Percentiles rank a stretch among this genome's conserved stretches.
Conservation (phyloP, 1,284 basidiomycete genomes). For the Cryptococcus sp. region DNA sequence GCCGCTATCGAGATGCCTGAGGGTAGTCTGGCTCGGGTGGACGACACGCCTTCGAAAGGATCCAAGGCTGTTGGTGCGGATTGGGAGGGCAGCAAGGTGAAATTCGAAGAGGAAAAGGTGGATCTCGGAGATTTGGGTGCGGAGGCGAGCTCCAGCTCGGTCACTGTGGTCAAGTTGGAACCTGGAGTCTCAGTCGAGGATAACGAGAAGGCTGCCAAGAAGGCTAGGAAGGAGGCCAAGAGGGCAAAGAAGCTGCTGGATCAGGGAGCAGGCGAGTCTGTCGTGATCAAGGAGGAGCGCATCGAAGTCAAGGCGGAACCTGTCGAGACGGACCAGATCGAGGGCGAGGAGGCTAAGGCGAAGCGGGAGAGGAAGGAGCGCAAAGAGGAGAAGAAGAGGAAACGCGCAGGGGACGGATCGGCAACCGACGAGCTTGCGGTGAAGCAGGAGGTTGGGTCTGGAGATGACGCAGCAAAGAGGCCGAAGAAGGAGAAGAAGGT, state of each 20-base stretch:
- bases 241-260: slow-evolving; percentile 9
- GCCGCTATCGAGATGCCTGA: slow-evolving; percentile 15
- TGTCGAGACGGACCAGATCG: not conserved
- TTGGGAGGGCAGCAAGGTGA: slow-evolving; percentile 36
- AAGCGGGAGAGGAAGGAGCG: slow-evolving; percentile 11
- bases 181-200: slow-evolving; percentile 1
- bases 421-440: too few species aligned
- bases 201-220: slow-evolving; percentile 9
- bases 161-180: too few species aligned
- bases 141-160: not conserved
- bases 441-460: slow-evolving; percentile 1
- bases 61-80: slow-evolving; percentile 22
- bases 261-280: too few species aligned
- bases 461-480: slow-evolving; percentile 5
- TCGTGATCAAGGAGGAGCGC: not conserved
- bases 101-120: slow-evolving; percentile 23
- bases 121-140: slow-evolving; percentile 6
- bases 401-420: not conserved
- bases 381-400: slow-evolving; percentile 17
- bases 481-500: slow-evolving; percentile 12
- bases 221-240: slow-evolving; percentile 18
- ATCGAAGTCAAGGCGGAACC: slow-evolving; percentile 3
- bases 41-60: slow-evolving; percentile 21
- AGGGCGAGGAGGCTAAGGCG: slow-evolving; percentile 1
- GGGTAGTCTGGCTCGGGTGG: slow-evolving; percentile 21